Base-by-base conservation (phyloP, 257 asterid species). In the Nicotiana sylvestris region DNA sequence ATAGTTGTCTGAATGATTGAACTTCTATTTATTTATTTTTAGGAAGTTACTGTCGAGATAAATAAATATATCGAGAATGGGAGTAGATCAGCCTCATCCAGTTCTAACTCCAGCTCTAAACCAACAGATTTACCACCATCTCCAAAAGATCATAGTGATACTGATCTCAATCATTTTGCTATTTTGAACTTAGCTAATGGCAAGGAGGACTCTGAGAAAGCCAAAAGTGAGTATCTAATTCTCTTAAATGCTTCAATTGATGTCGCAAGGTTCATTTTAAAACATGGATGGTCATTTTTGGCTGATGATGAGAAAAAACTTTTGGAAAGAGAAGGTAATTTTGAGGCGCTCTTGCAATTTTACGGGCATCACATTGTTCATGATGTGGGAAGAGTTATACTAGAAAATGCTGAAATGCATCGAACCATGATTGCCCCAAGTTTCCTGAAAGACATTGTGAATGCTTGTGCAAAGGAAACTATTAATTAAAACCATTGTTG, bases 401-500 rank as follows among this genome's bases (percentile, higher is more conserved):
- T 51, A 8, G 76, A 79, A 16, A 84, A 69, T n/a, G 81, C 67
- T 39, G n/a, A 69, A 11, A 39, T 21, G 32, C 74, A 68, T 78
- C 83, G 79, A 67, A 25, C 76, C n/a, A 67, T 66, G 62, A 25
- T 9, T 10, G 76, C 83, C 11, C 76, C 65, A 11, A 67, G 27
- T 57, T 25, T 79, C n/a, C 77, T 39, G 57, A 84, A 84, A 76
- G 29, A 68, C 16, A 57, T 84, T 51, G 37, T 78, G 35, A 35
- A 64, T 27, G 57, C 9, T 15, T 60, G 25, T n/a, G 18, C 77
- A 17, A 82, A 9, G 39, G 27, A 60, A 51, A 49, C 56, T 15
- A 21, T 21, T 21, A 21, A 17, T 57, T 16, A 43, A 13, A 25
- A 2, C 0, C 5, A 61, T 61, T 25, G 18, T 43, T 25, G 62